Conservation (phyloP, 1,284 basidiomycete genomes). For the Mycosarcoma maydis region DNA sequence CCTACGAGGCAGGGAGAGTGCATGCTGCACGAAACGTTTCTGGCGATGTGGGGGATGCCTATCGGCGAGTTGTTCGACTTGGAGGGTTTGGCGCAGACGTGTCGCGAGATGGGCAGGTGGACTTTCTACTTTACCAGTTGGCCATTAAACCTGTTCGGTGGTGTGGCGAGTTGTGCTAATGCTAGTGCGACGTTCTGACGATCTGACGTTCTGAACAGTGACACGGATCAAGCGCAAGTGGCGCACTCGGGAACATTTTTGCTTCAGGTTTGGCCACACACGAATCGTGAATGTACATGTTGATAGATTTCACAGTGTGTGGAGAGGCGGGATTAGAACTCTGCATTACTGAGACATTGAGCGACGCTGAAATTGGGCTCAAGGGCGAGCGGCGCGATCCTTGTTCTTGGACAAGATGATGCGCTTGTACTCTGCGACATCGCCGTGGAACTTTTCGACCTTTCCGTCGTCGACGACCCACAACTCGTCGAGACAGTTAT, state of each 20-base stretch:
- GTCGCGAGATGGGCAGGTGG: constrained; percentile 63
- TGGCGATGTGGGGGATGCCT: constrained; percentile 61
- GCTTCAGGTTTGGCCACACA: too few species aligned
- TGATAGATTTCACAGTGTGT: too few species aligned
- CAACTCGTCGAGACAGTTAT: constrained; percentile 58
- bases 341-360: too few species aligned
- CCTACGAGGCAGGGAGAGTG: constrained; percentile 31
- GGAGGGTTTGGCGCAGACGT: constrained; percentile 65
- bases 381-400: too few species aligned
- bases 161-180: constrained; percentile 69
- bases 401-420: constrained; percentile 65
- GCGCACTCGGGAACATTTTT: too few species aligned
- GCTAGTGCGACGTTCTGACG: constrained; percentile 59
- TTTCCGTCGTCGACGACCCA: constrained; percentile 84
- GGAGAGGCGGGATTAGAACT: too few species aligned
- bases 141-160: constrained; percentile 68
- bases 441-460: constrained; percentile 85
- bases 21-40: constrained; percentile 54
- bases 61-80: constrained; percentile 70
- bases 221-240: too few species aligned
- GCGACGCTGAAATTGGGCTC: too few species aligned
- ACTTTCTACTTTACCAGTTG: constrained; percentile 68
- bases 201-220: too few species aligned
- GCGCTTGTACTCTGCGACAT: constrained; percentile 91
- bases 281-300: too few species aligned